Percentiles rank a stretch among this genome's conserved stretches.
Evolutionary conservation across 441 rosid species (phyloP).

Genomic region (Corymbia calophylla): DNA sequence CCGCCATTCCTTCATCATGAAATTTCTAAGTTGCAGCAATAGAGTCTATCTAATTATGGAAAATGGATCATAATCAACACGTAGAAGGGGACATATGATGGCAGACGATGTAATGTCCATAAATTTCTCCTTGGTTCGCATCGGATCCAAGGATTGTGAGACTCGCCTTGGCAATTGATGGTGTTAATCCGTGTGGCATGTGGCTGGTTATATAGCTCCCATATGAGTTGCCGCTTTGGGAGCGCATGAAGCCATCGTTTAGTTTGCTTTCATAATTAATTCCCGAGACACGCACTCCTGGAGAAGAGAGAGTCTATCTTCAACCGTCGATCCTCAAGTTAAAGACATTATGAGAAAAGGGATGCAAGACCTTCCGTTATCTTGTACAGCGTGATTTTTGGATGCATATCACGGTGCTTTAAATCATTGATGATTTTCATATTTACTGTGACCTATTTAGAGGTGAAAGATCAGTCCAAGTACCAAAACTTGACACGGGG

Average conservation of each 20-base stretch:
- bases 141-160: background rate
- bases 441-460: background rate
- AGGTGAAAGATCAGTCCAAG: too few relatives aligned
- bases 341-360: background rate
- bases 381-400: too few relatives aligned
- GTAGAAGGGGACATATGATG: background rate
- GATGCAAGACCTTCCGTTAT: background rate
- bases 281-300: background rate
- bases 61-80: background rate
- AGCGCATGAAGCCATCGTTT: background rate
- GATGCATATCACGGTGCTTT: background rate
- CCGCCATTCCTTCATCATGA: background rate
- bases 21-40: background rate
- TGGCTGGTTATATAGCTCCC: background rate
- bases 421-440: background rate
- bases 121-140: background rate
- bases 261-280: background rate
- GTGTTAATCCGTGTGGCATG: background rate
- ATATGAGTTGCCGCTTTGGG: background rate
- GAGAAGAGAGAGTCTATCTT: background rate
- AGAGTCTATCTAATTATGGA: background rate
- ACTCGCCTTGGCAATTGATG: background rate
- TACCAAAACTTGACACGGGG: too few relatives aligned
- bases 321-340: background rate
- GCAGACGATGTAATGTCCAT: background rate